A percentile compares a stretch with the other conserved stretches of the same genome.
Evolutionary conservation across 176 grass and related monocot genomes (phyloP).

Genomic region (Dendrocalamus sinicus): DNA sequence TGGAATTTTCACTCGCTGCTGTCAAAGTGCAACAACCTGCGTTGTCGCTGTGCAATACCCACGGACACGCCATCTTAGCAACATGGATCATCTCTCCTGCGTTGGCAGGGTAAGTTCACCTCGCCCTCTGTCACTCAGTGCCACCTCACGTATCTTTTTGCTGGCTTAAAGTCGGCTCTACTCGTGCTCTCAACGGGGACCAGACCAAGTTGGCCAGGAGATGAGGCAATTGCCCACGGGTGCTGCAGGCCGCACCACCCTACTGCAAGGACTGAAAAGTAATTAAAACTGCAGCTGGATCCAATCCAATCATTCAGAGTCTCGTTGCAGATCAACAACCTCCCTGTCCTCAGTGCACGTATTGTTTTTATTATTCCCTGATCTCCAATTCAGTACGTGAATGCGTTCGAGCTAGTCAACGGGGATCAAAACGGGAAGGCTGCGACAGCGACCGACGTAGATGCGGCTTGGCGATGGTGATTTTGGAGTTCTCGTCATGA

Average conservation of each 20-base stretch:
- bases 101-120: too few species aligned
- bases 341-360: too few species aligned
- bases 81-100: too few species aligned
- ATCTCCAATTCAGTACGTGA: neutral
- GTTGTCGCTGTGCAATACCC: too few species aligned
- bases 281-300: neutral
- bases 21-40: too few species aligned
- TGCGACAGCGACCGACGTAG: neutral
- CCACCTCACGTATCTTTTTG: neutral
- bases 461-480: neutral
- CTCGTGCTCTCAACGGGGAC: slow-evolving; percentile 33
- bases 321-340: neutral
- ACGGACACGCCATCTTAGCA: too few species aligned
- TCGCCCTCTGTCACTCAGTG: neutral
- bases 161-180: neutral
- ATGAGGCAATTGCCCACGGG: slow-evolving; percentile 8
- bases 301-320: slow-evolving; percentile 8
- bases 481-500: neutral
- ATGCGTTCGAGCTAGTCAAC: neutral
- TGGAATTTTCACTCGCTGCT: too few species aligned
- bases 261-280: slow-evolving; percentile 1
- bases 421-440: neutral
- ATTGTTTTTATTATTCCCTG: neutral
- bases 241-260: neutral
- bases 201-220: neutral